Conservation (phyloP, 352 stramenopile species). For the Plasmopara muralis region DNA sequence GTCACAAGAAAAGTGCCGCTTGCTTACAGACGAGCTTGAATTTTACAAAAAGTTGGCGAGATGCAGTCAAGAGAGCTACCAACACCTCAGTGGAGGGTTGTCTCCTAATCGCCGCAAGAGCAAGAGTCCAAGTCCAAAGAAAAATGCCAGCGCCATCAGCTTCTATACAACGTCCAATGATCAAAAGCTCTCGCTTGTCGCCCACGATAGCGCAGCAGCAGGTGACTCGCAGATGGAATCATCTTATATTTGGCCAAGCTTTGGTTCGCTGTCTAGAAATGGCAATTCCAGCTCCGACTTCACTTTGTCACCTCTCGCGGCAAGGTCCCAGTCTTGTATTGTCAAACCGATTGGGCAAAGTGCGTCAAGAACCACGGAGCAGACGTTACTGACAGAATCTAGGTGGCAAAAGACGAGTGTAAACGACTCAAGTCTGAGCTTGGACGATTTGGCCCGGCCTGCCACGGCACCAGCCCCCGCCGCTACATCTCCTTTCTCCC, state of each 20-base stretch:
- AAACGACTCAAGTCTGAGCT: conserved; percentile 10
- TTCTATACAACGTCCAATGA: conserved; percentile 2
- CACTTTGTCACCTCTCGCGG: conserved; percentile 17
- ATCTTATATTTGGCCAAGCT: conserved; percentile 13
- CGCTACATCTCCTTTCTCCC: conserved; percentile 3
- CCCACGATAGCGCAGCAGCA: conserved; percentile 1
- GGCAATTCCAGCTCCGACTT: conserved; percentile 7
- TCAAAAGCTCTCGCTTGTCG: conserved; percentile 2
- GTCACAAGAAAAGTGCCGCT: conserved; percentile 69
- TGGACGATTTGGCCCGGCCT: conserved; percentile 21
- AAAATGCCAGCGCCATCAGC: conserved; percentile 8
- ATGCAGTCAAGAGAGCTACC: conserved; percentile 36
- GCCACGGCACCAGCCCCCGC: conserved; percentile 6
- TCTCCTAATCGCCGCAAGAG: conserved; percentile 19
- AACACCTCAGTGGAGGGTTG: conserved; percentile 15
- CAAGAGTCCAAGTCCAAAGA: conserved; percentile 23
- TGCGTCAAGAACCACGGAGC: conserved; percentile 5
- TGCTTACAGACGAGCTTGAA: conserved; percentile 70
- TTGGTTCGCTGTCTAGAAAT: conserved; percentile 10
- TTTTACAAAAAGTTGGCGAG: conserved; percentile 80
- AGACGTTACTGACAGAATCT: conserved; percentile 6
- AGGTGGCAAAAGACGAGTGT: conserved; percentile 3
- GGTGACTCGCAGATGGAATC: conserved; percentile 1
- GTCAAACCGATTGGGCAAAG: conserved; percentile 28
- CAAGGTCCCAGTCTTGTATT: conserved; percentile 33